Percentiles rank a stretch among this genome's conserved stretches.
These are phyloP conservation scores for Cytospora paraplurivora DNA, from an alignment of 2,329 filamentous ascomycete species.

Conservation along the genomic window DNA sequence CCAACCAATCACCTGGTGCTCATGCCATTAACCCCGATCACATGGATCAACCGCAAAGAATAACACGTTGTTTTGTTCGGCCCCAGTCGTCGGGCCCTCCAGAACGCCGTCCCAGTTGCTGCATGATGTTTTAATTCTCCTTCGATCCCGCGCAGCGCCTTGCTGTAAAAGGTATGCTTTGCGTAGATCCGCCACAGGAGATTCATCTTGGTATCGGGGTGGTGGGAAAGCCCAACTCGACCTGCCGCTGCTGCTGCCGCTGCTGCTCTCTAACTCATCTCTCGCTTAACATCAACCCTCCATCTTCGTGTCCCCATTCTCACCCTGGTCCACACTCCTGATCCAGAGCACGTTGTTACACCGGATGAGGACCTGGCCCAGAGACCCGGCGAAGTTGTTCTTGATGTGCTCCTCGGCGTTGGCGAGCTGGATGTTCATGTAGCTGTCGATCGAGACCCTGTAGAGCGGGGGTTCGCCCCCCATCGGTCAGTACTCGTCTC, in stretches of 20 bases:
- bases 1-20: not conserved
- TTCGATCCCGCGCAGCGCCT: not conserved
- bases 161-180: too few relatives aligned
- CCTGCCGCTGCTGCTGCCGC: not conserved
- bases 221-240: not conserved
- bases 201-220: not conserved
- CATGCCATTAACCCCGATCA: not conserved
- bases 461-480: not conserved
- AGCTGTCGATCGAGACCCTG: conserved; percentile 81
- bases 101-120: not conserved
- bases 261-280: not conserved
- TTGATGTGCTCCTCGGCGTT: conserved; percentile 91
- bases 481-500: not conserved
- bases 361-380: conserved; percentile 93
- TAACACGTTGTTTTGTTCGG: conserved; percentile 3
- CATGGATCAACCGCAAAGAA: conserved; percentile 3
- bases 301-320: conserved; percentile 60
- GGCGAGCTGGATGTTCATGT: conserved; percentile 97
- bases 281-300: conserved; percentile 45
- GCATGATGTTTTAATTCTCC: not conserved
- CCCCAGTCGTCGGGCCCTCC: not conserved
- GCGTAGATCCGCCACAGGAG: not conserved
- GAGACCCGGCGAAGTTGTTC: conserved; percentile 77
- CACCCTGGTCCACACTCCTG: conserved; percentile 53
- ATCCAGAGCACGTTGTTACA: conserved; percentile 97